phyloP scores from a whole-genome alignment of 495 filamentous ascomycete genomes.

The Hyaloscypha finlandica region DNA sequence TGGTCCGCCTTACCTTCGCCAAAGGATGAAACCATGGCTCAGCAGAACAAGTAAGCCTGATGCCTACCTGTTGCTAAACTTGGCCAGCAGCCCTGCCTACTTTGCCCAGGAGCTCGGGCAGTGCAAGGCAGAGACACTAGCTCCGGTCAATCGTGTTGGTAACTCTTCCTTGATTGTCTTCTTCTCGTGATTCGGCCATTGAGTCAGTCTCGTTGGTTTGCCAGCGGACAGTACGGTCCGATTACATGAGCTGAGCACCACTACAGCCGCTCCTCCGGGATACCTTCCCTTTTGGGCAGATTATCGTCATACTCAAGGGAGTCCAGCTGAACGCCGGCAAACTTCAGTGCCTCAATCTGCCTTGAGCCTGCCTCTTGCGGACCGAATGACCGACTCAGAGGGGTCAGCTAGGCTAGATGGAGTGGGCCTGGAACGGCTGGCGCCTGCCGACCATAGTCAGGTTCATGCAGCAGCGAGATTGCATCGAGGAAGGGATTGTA shows the following conservation, averaged over 20 bases:
- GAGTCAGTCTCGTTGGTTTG: no score
- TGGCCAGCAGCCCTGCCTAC: no score
- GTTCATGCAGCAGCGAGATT: constrained; percentile 25
- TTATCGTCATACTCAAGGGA: constrained; percentile 20
- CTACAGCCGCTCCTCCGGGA: constrained; percentile 16
- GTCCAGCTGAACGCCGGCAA: constrained; percentile 16
- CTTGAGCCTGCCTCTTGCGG: constrained; percentile 24
- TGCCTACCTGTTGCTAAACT: no score
- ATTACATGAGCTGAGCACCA: constrained; percentile 19
- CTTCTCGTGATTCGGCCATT: no score
- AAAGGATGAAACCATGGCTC: no score
- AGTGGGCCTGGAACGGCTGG: constrained; percentile 19
- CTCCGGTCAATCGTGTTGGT: no score
- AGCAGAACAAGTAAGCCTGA: no score
- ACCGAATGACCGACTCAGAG: constrained; percentile 18
- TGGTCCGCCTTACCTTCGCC: no score
- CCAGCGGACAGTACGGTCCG: no score
- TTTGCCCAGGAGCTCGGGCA: no score
- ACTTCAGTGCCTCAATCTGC: constrained; percentile 26
- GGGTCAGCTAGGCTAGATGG: constrained; percentile 16
- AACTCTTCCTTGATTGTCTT: no score
- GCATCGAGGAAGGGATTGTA: constrained; percentile 24
- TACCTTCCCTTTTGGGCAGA: constrained; percentile 18
- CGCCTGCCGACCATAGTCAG: constrained; percentile 22
- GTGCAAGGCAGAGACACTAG: no score